phyloP scores from a whole-genome alignment of 2,329 filamentous ascomycete genomes.

The Pseudogymnoascus pannorum region DNA sequence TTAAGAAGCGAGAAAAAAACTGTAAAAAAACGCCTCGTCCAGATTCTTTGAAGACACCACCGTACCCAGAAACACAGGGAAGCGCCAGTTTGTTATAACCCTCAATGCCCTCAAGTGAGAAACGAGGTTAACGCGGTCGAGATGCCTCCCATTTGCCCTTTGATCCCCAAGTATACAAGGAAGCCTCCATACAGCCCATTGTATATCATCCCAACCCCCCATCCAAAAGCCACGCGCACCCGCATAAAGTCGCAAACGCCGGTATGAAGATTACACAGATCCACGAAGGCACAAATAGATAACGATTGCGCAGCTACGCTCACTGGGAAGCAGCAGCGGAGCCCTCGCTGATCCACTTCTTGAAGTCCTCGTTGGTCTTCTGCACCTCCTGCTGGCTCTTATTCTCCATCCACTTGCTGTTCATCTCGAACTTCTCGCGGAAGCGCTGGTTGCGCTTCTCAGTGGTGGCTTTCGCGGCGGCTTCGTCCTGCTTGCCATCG shows the following conservation, averaged over 20 bases:
- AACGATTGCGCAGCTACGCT: not conserved
- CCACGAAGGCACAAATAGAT: not conserved
- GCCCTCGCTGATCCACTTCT: constrained; percentile 37
- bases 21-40: not conserved
- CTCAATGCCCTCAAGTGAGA: not conserved
- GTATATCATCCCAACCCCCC: constrained; percentile 1
- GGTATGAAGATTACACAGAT: not conserved
- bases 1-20: not conserved
- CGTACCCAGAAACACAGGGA: not conserved
- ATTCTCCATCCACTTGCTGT: constrained; percentile 38
- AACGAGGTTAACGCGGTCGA: not conserved
- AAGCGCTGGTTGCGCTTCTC: constrained; percentile 41
- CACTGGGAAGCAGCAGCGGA: constrained; percentile 7
- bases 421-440: constrained; percentile 45
- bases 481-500: constrained; percentile 31
- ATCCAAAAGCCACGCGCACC: not conserved
- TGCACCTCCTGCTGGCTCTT: constrained; percentile 43
- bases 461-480: constrained; percentile 25
- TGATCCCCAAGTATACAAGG: not conserved
- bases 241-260: constrained; percentile 2
- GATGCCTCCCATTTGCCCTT: not conserved
- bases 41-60: not conserved
- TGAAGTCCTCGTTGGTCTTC: constrained; percentile 38
- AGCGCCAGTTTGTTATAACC: not conserved
- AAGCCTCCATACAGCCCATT: constrained; percentile 1